These are phyloP conservation scores for Schizothecium vesticola DNA, from an alignment of 495 filamentous ascomycete genomes.

Conservation along the genomic window DNA sequence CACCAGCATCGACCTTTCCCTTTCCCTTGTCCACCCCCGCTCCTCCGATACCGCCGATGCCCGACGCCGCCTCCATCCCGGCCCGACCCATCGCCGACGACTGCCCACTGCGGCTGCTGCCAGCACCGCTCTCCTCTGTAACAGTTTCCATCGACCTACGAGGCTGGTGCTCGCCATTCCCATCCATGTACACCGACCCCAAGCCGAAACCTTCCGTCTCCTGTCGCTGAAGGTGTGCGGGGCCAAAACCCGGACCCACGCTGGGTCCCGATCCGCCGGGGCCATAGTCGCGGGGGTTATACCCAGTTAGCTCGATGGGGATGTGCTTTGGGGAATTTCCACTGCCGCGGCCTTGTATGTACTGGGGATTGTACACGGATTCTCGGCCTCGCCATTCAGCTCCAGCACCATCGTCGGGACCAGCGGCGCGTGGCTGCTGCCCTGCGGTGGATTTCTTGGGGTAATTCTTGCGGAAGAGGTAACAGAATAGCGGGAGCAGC, in stretches of 20 bases:
- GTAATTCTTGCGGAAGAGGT: neutral
- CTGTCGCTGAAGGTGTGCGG: neutral
- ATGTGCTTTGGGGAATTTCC: neutral
- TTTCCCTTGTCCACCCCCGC: neutral
- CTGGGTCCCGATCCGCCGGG: neutral
- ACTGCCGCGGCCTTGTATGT: neutral
- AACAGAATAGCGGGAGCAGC: neutral
- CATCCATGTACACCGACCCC: neutral
- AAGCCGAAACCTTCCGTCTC: neutral
- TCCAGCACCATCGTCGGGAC: too few relatives aligned
- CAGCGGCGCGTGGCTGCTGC: too few relatives aligned
- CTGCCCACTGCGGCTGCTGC: neutral
- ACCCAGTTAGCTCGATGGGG: neutral
- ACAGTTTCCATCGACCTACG: neutral
- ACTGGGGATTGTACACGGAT: neutral
- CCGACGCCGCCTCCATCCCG: neutral
- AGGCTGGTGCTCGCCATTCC: neutral
- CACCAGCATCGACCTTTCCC: neutral
- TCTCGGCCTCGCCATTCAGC: neutral
- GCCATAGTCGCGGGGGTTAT: neutral
- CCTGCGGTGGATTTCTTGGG: neutral
- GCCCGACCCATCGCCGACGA: neutral
- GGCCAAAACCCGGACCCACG: neutral
- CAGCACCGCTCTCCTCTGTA: neutral
- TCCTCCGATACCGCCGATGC: too few relatives aligned